phyloP scores from a whole-genome alignment of 2,329 filamentous ascomycete genomes.

The Claviceps fusiformis region DNA sequence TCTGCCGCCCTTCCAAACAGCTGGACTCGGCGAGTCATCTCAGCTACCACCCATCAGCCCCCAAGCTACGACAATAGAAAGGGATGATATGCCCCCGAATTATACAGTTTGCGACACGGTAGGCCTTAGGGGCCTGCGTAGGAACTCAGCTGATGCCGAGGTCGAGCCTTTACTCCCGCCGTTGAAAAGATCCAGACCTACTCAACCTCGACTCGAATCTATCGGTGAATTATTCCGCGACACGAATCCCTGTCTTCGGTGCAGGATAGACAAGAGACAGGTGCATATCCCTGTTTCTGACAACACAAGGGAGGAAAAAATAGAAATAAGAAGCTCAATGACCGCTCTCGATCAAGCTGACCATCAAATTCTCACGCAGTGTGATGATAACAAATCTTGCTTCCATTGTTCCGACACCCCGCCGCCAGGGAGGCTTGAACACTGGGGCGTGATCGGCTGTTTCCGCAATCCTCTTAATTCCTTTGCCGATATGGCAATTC shows the following conservation, averaged over 20 bases:
- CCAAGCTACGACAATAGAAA: conserved; percentile 5
- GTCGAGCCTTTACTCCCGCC: conserved; percentile 40
- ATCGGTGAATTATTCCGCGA: conserved; percentile 41
- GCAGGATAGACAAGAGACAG: conserved; percentile 30
- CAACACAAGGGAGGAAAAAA: background rate
- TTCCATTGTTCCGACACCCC: conserved; percentile 28
- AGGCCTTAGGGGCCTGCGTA: conserved; percentile 9
- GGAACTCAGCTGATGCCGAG: conserved; percentile 32
- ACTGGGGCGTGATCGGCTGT: conserved; percentile 38
- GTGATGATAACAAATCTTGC: conserved; percentile 37
- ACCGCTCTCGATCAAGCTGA: background rate
- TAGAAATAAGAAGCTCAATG: background rate
- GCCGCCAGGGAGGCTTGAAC: conserved; percentile 24
- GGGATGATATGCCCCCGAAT: conserved; percentile 4
- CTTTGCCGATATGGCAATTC: conserved; percentile 35
- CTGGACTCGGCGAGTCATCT: background rate
- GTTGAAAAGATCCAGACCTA: conserved; percentile 37
- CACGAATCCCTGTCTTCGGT: conserved; percentile 36
- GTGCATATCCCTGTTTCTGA: conserved; percentile 18
- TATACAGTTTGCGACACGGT: background rate
- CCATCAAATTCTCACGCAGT: conserved; percentile 21
- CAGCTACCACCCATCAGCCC: conserved; percentile 8
- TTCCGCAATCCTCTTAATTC: conserved; percentile 33
- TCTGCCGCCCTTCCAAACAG: conserved; percentile 3
- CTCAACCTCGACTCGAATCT: conserved; percentile 39